Evolutionary conservation across 2,329 filamentous ascomycete genomes (phyloP).

Genomic region (Cordyceps cicadae): DNA sequence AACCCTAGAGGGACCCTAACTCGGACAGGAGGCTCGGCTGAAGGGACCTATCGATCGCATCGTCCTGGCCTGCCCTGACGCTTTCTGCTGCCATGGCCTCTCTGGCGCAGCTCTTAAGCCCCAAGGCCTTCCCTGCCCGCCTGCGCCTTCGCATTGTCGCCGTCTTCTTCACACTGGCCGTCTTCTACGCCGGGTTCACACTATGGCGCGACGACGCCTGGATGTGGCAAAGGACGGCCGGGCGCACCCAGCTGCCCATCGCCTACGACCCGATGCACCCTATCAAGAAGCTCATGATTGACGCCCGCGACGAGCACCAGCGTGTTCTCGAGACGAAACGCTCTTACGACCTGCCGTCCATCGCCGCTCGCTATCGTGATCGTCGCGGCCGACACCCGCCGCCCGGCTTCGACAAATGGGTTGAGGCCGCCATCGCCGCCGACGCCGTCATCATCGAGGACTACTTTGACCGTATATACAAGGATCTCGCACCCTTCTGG

Average conservation of each 20-base stretch:
- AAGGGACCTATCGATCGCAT: not conserved
- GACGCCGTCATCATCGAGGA: slow-evolving; percentile 53
- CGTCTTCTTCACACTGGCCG: slow-evolving; percentile 17
- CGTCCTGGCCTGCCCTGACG: not conserved
- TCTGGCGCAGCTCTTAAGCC: not conserved
- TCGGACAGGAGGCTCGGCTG: not conserved
- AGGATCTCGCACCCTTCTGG: slow-evolving; percentile 55
- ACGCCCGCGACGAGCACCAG: slow-evolving; percentile 36
- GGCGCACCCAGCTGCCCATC: slow-evolving; percentile 14
- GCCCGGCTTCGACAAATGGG: slow-evolving; percentile 56
- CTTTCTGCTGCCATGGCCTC: not conserved
- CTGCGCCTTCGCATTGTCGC: slow-evolving; percentile 23
- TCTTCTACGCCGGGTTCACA: slow-evolving; percentile 23
- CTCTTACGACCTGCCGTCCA: slow-evolving; percentile 40
- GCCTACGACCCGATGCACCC: slow-evolving; percentile 31
- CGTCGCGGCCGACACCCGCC: slow-evolving; percentile 53
- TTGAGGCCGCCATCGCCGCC: slow-evolving; percentile 41
- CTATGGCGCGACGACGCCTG: slow-evolving; percentile 23
- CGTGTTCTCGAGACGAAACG: slow-evolving; percentile 31
- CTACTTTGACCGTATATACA: slow-evolving; percentile 57
- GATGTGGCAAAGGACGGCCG: slow-evolving; percentile 18
- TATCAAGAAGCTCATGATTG: slow-evolving; percentile 41
- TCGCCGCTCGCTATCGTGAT: slow-evolving; percentile 47
- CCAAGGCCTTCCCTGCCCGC: slow-evolving; percentile 20
- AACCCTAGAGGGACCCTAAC: not conserved